Percentiles rank a stretch among this genome's conserved stretches.
Evolutionary conservation across 1,139 yeast genomes (phyloP).

Genomic region (Wickerhamiella pararugosa): DNA sequence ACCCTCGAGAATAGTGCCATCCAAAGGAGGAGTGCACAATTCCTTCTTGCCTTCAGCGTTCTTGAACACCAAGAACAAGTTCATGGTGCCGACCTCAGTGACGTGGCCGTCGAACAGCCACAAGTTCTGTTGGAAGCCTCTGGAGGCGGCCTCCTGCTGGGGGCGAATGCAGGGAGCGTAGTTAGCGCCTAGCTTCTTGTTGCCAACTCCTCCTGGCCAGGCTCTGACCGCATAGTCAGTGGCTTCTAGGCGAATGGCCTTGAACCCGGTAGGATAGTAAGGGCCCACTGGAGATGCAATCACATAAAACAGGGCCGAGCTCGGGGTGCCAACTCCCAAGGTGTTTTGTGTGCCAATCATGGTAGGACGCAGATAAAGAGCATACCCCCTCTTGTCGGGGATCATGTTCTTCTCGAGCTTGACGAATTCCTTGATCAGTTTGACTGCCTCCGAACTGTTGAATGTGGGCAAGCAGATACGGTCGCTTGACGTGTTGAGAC

Average conservation of each 20-base stretch:
- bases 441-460: constrained; percentile 60
- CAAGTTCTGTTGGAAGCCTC: constrained; percentile 88
- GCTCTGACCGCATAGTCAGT: constrained; percentile 93
- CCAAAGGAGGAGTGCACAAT: constrained; percentile 89
- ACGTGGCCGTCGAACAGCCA: constrained; percentile 88
- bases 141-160: constrained; percentile 68
- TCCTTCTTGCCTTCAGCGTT: constrained; percentile 66
- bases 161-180: constrained; percentile 92
- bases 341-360: constrained; percentile 81
- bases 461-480: constrained; percentile 80
- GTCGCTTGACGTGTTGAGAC: constrained; percentile 78
- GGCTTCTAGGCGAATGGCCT: constrained; percentile 86
- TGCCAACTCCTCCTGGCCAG: constrained; percentile 98
- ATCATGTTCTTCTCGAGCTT: constrained; percentile 59
- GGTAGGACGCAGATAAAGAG: constrained; percentile 87
- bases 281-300: constrained; percentile 97
- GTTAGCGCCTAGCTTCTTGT: constrained; percentile 91
- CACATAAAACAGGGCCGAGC: constrained; percentile 63
- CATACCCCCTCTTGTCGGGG: constrained; percentile 75
- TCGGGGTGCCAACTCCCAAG: constrained; percentile 72
- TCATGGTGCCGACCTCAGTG: constrained; percentile 98
- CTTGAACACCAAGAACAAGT: constrained; percentile 73
- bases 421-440: constrained; percentile 60
- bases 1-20: constrained; percentile 94
- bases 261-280: constrained; percentile 72